Evolutionary conservation across 352 stramenopile genomes (phyloP).

Genomic region (Phytophthora syringae): DNA sequence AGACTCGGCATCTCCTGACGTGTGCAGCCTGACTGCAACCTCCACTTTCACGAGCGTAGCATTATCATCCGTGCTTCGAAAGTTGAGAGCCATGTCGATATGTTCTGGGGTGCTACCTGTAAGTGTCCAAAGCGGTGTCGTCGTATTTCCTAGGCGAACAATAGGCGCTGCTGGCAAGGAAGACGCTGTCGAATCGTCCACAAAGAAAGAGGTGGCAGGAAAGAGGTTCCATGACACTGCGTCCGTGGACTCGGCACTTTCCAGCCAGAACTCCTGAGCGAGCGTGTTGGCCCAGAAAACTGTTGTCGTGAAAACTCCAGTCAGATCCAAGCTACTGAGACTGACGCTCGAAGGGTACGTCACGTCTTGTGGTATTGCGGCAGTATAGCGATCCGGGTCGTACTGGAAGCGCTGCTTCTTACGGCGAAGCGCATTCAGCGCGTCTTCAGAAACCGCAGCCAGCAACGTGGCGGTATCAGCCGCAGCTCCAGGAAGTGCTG

Average conservation of each 20-base stretch:
- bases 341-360: constrained; percentile 33
- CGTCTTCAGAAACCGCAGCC: constrained; percentile 39
- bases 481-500: constrained; percentile 27
- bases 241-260: constrained; percentile 57
- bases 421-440: constrained; percentile 39
- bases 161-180: constrained; percentile 29
- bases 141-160: constrained; percentile 30
- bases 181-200: constrained; percentile 18
- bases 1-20: constrained; percentile 45
- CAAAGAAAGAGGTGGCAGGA: constrained; percentile 40
- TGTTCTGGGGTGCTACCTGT: constrained; percentile 23
- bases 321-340: constrained; percentile 16
- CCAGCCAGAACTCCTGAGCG: constrained; percentile 52
- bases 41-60: constrained; percentile 58
- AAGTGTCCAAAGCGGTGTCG: constrained; percentile 54
- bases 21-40: constrained; percentile 50
- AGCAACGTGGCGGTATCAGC: constrained; percentile 26
- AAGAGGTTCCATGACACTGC: constrained; percentile 52
- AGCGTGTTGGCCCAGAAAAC: constrained; percentile 57
- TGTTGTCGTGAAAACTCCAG: constrained; percentile 43
- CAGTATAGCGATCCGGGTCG: constrained; percentile 30
- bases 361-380: constrained; percentile 25
- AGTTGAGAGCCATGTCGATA: constrained; percentile 56
- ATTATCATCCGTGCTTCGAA: constrained; percentile 51
- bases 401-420: constrained; percentile 57